These are phyloP conservation scores for Yamadazyma atlantica DNA, from an alignment of 1,139 yeast genomes.

Conservation along the genomic window DNA sequence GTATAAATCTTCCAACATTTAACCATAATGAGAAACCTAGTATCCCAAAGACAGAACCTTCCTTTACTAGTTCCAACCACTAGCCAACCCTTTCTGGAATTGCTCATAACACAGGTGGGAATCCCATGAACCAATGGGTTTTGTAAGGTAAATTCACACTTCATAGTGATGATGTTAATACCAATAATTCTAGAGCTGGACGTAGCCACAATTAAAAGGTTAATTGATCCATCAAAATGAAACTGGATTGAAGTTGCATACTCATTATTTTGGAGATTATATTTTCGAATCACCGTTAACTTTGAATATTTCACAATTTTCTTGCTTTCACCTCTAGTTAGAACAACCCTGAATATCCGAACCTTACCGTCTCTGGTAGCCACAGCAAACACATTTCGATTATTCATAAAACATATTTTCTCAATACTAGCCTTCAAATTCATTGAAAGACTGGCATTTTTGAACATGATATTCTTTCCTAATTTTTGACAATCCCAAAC, in stretches of 20 bases:
- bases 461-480: constrained; percentile 62
- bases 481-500: constrained; percentile 77
- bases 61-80: constrained; percentile 78
- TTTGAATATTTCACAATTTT: constrained; percentile 32
- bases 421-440: constrained; percentile 50
- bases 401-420: constrained; percentile 52
- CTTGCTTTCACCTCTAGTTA: constrained; percentile 35
- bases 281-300: constrained; percentile 46
- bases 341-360: constrained; percentile 57
- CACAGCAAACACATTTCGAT: constrained; percentile 66
- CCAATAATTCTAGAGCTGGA: constrained; percentile 53
- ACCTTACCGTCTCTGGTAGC: constrained; percentile 66
- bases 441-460: constrained; percentile 49
- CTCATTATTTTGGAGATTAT: constrained; percentile 34
- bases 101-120: constrained; percentile 60
- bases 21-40: constrained; percentile 61
- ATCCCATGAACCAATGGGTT: constrained; percentile 68
- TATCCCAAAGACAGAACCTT: constrained; percentile 75
- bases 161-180: constrained; percentile 63
- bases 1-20: constrained; percentile 61
- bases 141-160: constrained; percentile 37
- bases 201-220: constrained; percentile 47
- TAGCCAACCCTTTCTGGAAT: constrained; percentile 55
- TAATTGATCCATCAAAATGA: constrained; percentile 27
- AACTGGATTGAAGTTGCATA: constrained; percentile 40